phyloP scores from a whole-genome alignment of 768 basidiomycete genomes.

The Tulasnella sp. region DNA sequence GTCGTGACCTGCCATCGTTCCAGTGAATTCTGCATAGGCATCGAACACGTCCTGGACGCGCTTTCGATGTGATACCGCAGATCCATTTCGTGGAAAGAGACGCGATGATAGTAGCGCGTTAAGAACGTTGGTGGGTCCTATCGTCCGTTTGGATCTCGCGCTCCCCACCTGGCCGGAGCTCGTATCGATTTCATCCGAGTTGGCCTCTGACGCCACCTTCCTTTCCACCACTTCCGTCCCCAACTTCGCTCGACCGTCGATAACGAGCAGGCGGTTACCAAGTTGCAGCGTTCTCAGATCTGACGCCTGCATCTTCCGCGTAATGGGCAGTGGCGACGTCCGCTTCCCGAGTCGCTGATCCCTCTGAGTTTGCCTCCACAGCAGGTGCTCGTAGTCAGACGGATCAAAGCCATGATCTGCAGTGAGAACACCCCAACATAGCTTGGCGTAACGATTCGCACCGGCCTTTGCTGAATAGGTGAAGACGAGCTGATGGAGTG shows the following conservation, averaged over 20 bases:
- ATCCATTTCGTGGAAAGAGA: no score
- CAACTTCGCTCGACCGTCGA: background rate
- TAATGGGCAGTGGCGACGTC: constrained; percentile 2
- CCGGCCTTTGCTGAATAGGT: background rate
- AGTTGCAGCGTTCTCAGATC: background rate
- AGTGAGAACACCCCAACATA: background rate
- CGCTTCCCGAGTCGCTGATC: background rate
- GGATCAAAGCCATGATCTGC: background rate
- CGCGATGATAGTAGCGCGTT: no score
- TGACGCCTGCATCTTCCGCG: background rate
- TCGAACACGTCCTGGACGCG: no score
- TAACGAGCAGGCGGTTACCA: background rate
- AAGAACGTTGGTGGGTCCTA: no score
- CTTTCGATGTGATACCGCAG: no score
- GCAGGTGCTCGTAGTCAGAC: constrained; percentile 1
- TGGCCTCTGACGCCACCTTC: no score
- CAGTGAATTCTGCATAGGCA: no score
- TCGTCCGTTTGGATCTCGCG: no score
- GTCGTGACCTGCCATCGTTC: no score
- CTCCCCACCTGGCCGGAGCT: no score
- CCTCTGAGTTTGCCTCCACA: background rate
- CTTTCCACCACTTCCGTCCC: background rate
- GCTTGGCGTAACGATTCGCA: background rate
- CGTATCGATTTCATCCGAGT: no score
- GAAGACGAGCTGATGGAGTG: constrained; percentile 1